Base-by-base conservation (phyloP, 2,329 filamentous ascomycete species). In the Exophiala sp. region DNA sequence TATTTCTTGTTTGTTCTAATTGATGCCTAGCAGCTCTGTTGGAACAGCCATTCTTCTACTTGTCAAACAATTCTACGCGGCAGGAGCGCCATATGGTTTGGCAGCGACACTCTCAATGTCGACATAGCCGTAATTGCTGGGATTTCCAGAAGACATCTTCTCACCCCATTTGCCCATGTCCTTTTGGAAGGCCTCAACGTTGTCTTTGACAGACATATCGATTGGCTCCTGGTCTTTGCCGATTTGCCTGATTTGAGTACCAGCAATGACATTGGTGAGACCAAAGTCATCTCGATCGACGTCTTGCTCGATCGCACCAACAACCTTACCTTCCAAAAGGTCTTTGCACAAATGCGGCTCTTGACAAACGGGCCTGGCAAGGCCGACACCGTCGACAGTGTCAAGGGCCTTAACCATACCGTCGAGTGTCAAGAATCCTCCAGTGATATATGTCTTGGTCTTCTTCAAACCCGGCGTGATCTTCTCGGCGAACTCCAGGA, bases 351-450 rank as follows among this genome's bases (percentile, higher is more conserved):
- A 44, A 21, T 53, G 50, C 1, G 74, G 74, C 62, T 85, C 81
- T 61, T 81, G 77, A 44, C 73, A 75, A 0, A 78, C 63, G 0
- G 81, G 74, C 7, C 81, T 74, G 0, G 71, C 84, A 16, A 87
- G 69, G 0, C 83, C 83, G 7, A 86, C 72, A 16, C 83, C 83
- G 60, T 86, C 77, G 3, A 86, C 78, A 0, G 75, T 74, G 2
- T 78, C 62, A 2, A 86, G 71, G 0, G 80, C 82, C n/a, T 73
- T 68, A 11, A 80, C 76, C 82, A 86, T 85, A 2, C 76, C 83
- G 16, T 68, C 70, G 0, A 73, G 76, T 1, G 78, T 78, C 50
- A 78, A 75, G 57, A 86, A 70, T 0, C 82, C 83, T 21, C 82
- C 83, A 0, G 81, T 84, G 36, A 85, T 70, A 59, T 82, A 85